A percentile compares a stretch with the other conserved stretches of the same genome.
These are phyloP conservation scores for Chrysoporthe deuterocubensis DNA, from an alignment of 2,329 filamentous ascomycete genomes.

Conservation along the genomic window DNA sequence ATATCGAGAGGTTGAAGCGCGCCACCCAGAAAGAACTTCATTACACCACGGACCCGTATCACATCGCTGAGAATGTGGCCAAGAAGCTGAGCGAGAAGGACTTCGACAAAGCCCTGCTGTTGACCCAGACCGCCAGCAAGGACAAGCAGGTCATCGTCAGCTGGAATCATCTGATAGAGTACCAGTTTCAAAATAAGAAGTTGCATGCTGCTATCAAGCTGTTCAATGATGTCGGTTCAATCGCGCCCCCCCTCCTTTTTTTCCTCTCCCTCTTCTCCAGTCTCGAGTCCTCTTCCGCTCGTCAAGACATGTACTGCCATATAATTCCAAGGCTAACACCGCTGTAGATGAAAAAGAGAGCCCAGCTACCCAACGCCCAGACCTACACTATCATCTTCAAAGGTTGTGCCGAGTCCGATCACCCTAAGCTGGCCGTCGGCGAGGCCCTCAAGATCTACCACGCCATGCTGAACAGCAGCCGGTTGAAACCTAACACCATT, in stretches of 20 bases:
- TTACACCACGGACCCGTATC: conserved; percentile 71
- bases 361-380: conserved; percentile 75
- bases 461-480: conserved; percentile 67
- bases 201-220: conserved; percentile 72
- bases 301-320: not conserved
- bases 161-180: conserved; percentile 86
- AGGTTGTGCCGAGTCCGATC: conserved; percentile 68
- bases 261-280: conserved; percentile 8
- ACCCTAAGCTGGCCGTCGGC: conserved; percentile 62
- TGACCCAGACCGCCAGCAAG: conserved; percentile 73
- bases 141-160: conserved; percentile 69
- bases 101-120: conserved; percentile 67
- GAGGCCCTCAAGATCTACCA: conserved; percentile 79
- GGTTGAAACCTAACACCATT: conserved; percentile 73
- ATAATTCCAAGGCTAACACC: conserved; percentile 28
- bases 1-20: conserved; percentile 30
- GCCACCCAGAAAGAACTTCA: conserved; percentile 55
- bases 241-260: not conserved
- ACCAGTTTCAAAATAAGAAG: conserved; percentile 65
- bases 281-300: not conserved
- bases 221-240: conserved; percentile 76
- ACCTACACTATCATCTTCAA: conserved; percentile 85
- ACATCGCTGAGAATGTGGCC: conserved; percentile 71
- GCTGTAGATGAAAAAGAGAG: conserved; percentile 89
- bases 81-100: conserved; percentile 62